These are phyloP conservation scores for Pestalotiopsis sp. DNA, from an alignment of 2,329 filamentous ascomycete species.

Conservation along the genomic window DNA sequence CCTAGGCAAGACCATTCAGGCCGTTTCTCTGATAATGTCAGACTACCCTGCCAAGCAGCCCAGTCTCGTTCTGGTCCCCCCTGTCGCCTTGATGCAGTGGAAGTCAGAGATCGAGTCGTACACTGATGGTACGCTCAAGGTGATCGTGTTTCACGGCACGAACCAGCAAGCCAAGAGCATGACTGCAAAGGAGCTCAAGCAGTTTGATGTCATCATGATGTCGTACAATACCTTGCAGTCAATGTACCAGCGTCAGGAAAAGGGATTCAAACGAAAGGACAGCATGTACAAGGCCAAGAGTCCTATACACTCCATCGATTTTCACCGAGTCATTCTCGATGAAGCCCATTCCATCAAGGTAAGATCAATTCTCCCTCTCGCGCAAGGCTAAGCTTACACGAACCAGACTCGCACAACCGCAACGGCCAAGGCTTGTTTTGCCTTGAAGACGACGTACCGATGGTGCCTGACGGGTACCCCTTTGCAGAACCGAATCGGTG, in stretches of 20 bases:
- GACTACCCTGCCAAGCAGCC: conserved; percentile 86
- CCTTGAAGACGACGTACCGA: conserved; percentile 82
- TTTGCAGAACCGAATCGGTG: conserved; percentile 94
- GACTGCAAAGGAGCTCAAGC: conserved; percentile 72
- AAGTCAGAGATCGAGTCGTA: conserved; percentile 78
- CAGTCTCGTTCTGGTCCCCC: conserved; percentile 86
- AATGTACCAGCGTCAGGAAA: conserved; percentile 88
- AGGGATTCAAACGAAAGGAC: conserved; percentile 82
- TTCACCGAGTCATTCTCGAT: conserved; percentile 90
- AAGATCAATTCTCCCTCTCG: conserved; percentile 25
- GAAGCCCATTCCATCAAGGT: conserved; percentile 94
- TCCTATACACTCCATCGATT: conserved; percentile 81
- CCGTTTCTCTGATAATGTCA: conserved; percentile 97
- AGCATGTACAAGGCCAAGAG: conserved; percentile 80
- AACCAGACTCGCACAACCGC: conserved; percentile 75
- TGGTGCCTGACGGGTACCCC: conserved; percentile 97
- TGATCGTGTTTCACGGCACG: conserved; percentile 87
- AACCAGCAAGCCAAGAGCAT: conserved; percentile 82
- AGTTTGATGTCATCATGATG: conserved; percentile 94
- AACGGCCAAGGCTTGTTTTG: conserved; percentile 94
- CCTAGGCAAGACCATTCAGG: conserved; percentile 97
- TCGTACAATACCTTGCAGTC: conserved; percentile 94
- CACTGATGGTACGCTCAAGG: conserved; percentile 87
- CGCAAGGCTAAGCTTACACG: conserved; percentile 15
- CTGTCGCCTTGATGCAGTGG: conserved; percentile 96